phyloP scores from a whole-genome alignment of 208 protist genomes.

The Wallacemonas sp. region DNA sequence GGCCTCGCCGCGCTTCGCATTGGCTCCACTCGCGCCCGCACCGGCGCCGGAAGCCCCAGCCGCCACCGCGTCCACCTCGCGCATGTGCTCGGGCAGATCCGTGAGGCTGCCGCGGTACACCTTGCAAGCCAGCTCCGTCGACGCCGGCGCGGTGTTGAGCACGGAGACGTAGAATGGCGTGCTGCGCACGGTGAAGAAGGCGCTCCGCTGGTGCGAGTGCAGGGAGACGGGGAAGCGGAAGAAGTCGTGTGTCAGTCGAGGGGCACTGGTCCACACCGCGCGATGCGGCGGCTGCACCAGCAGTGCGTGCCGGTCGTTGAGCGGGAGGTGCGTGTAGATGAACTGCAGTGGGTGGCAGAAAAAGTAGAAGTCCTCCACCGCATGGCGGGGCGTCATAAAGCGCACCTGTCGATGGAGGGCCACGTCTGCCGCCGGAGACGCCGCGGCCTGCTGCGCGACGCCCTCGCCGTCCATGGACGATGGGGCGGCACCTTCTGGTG shows the following conservation, averaged over 20 bases:
- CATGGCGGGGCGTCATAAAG: constrained; percentile 9
- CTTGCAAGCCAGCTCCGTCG: constrained; percentile 73
- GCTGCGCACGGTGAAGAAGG: constrained; percentile 43
- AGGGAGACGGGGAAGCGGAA: constrained; percentile 57
- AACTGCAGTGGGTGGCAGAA: constrained; percentile 61
- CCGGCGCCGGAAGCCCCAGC: too few relatives aligned
- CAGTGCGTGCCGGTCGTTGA: constrained; percentile 35
- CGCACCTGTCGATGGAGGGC: constrained; percentile 3
- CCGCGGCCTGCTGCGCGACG: background rate
- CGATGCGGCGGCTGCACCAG: constrained; percentile 36
- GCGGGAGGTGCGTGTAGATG: constrained; percentile 65
- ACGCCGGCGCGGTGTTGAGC: constrained; percentile 46
- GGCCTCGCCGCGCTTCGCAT: background rate
- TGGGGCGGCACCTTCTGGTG: background rate
- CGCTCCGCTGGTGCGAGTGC: constrained; percentile 44
- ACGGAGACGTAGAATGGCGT: constrained; percentile 76
- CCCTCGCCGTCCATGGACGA: constrained; percentile 7
- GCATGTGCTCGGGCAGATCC: constrained; percentile 53
- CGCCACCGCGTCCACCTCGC: constrained; percentile 1
- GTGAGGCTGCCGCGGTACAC: constrained; percentile 65
- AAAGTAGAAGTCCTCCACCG: constrained; percentile 75
- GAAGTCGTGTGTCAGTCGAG: constrained; percentile 65
- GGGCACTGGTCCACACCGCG: constrained; percentile 51
- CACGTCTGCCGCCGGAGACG: background rate
- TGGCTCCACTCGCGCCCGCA: too few relatives aligned